Conservation (phyloP, 2,329 filamentous ascomycete species). For the Talaromyces sp. region DNA sequence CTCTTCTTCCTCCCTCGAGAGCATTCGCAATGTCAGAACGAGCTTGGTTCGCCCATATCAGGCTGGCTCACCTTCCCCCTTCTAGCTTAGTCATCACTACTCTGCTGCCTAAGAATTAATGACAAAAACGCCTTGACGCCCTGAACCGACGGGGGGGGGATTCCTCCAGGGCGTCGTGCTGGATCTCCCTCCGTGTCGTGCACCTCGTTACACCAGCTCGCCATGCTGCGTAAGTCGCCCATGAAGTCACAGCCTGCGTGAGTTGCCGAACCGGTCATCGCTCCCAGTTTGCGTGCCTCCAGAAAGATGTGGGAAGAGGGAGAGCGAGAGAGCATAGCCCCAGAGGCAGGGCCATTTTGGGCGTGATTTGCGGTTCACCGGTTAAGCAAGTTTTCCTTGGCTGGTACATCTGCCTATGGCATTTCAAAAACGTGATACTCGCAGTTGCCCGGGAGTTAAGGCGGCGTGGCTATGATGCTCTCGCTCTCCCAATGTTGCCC, state of each 20-base stretch:
- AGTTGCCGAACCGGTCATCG: not conserved
- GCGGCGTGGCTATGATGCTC: not conserved
- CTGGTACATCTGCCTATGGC: not conserved
- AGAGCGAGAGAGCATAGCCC: constrained; percentile 10
- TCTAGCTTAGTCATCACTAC: not conserved
- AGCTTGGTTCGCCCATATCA: not conserved
- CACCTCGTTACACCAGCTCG: not conserved
- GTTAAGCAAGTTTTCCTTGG: not conserved
- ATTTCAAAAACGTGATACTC: not conserved
- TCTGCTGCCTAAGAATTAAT: not conserved
- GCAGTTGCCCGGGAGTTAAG: not conserved
- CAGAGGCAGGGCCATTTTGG: constrained; percentile 5
- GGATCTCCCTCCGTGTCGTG: not conserved
- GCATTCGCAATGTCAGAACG: not conserved
- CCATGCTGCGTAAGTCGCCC: not conserved
- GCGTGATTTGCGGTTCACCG: not conserved
- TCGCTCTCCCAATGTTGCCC: not conserved
- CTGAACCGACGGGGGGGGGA: not conserved
- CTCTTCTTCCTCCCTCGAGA: not conserved
- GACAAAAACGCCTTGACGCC: not conserved
- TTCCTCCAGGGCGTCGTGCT: not conserved
- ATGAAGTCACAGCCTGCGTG: not conserved
- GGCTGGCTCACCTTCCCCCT: not conserved
- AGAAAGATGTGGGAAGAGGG: not conserved
- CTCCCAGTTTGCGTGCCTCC: not conserved